Evolutionary conservation across 2,329 filamentous ascomycete species (phyloP), one percentile per base, ranked within the genome.

Genomic region (Fusarium pilosicola): DNA sequence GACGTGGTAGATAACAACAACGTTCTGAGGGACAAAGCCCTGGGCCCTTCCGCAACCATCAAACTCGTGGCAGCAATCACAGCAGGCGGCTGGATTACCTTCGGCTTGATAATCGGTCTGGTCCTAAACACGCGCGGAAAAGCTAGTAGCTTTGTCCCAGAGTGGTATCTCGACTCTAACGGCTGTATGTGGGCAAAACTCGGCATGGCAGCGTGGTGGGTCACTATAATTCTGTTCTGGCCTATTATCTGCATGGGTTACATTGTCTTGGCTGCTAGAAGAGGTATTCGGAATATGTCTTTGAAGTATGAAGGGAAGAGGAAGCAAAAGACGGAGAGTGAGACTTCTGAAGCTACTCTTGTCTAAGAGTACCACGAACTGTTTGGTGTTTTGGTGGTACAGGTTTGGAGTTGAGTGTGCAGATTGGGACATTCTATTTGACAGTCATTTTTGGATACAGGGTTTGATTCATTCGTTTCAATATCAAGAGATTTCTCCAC

Each of bases 191-290:
- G 62, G 56, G 74, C 80, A n/a, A 74, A 70, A 46, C 55, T 71
- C 9, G 24, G 64, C 12, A 74, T 82, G 46, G 69, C 56, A 15
- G 57, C 45, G 3, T 82, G 80, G 81, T 82, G 80, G 80, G 20
- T 65, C 3, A 73, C 62, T 5, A 74, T 81, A 4, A 28, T 82
- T 28, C 44, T 81, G 42, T 64, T 78, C n/a, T 82, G 81, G 65
- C 91, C 90, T 8, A 86, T 85, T 76, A 96, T 94, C 74, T 85
- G 89, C 57, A 84, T 85, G 1, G 93, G 95, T 76, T 91, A 88
- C 74, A 91, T 92, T 77, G 91, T 86, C 34, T 97, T 88, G 84
- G 96, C 88, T 84, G 4, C 84, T 84, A 12, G 81, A 20, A 68
- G 55, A n/a, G 48, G 60, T 72, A 39, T 79, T 80, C 55, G 78